Evolutionary conservation across 2,329 filamentous ascomycete genomes (phyloP).

Genomic region (Phaeosphaeriaceae sp.): DNA sequence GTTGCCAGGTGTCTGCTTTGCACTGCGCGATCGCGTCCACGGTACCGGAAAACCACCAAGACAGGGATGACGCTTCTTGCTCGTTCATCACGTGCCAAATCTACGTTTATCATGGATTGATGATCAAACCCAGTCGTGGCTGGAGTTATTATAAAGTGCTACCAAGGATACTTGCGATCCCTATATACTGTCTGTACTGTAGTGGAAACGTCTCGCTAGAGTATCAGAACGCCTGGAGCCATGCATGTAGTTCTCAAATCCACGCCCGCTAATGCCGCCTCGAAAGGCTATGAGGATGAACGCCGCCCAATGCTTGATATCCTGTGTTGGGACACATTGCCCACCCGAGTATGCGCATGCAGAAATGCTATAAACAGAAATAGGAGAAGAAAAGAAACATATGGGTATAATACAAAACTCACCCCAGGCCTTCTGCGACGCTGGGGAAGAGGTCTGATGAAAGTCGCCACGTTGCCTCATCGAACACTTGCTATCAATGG

Average conservation of each 20-base stretch:
- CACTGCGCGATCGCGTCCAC: not conserved
- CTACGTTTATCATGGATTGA: not conserved
- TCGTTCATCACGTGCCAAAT: not conserved
- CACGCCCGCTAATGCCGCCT: conserved; percentile 21
- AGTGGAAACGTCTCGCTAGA: not conserved
- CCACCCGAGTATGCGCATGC: conserved; percentile 28
- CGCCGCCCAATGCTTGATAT: conserved; percentile 28
- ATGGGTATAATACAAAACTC: conserved; percentile 16
- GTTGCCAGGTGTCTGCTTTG: not conserved
- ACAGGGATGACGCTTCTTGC: not conserved
- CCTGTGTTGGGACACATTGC: conserved; percentile 7
- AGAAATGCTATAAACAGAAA: conserved; percentile 11
- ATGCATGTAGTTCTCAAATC: conserved; percentile 7
- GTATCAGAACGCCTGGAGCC: not conserved
- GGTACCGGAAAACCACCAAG: not conserved
- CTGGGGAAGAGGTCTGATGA: not conserved
- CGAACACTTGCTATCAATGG: not conserved
- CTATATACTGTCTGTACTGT: not conserved
- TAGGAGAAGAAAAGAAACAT: conserved; percentile 14
- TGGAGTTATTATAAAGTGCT: not conserved
- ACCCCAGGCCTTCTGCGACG: not conserved
- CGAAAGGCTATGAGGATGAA: conserved; percentile 17
- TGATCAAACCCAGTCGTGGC: not conserved
- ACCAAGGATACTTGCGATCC: not conserved
- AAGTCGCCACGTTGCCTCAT: not conserved